These are phyloP conservation scores for Verticillium isaacii DNA, from an alignment of 2,329 filamentous ascomycete species.

Conservation along the genomic window DNA sequence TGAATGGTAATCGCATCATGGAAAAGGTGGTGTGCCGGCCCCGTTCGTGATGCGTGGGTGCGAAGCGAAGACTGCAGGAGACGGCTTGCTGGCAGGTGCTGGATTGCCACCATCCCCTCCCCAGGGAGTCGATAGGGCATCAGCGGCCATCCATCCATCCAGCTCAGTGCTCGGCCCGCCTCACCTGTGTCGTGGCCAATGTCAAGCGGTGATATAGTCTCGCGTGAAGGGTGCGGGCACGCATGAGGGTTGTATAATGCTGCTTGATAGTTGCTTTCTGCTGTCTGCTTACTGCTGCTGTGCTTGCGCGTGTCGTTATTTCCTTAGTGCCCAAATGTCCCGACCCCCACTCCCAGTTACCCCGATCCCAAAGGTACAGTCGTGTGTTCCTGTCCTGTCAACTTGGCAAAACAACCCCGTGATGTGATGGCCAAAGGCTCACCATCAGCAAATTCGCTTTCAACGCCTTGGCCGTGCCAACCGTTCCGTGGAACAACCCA, in stretches of 20 bases:
- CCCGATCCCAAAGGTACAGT: background rate
- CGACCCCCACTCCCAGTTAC: background rate
- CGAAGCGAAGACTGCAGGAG: background rate
- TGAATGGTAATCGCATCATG: background rate
- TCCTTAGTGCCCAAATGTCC: background rate
- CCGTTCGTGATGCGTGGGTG: background rate
- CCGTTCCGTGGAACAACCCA: too few species aligned
- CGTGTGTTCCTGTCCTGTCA: background rate
- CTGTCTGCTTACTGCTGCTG: background rate
- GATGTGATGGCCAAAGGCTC: background rate
- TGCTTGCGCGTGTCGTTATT: background rate
- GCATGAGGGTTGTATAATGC: background rate
- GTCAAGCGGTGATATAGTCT: background rate
- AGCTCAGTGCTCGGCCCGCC: background rate
- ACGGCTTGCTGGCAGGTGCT: background rate
- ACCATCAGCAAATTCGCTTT: background rate
- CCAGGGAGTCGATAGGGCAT: background rate
- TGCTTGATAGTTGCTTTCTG: background rate
- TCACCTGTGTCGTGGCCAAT: background rate
- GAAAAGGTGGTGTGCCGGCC: background rate
- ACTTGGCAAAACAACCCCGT: background rate
- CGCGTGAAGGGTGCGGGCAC: background rate
- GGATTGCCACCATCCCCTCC: background rate
- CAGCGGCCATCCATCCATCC: background rate
- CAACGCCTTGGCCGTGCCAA: background rate